Percentiles rank a stretch among this genome's conserved stretches.
Conservation (phyloP, 495 filamentous ascomycete species). For the Clavariopsis aquatica region DNA sequence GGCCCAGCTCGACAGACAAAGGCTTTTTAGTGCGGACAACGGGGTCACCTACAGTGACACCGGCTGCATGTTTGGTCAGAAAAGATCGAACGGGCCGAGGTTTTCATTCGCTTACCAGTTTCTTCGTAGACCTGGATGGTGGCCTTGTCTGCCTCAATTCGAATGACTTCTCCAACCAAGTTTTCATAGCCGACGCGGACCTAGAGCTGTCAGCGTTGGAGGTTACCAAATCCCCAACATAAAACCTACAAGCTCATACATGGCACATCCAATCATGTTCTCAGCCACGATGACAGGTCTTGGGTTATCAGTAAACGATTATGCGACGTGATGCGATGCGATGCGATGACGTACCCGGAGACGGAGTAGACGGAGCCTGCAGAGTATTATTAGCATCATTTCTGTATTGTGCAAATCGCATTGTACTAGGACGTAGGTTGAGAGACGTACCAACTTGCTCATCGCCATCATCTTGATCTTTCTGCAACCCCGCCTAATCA, state of each 20-base stretch:
- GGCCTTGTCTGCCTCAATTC: conserved; percentile 90
- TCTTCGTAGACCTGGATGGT: conserved; percentile 99
- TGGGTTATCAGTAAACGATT: conserved; percentile 39
- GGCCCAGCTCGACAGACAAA: conserved; percentile 93
- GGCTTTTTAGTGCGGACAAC: conserved; percentile 89
- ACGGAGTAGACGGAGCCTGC: conserved; percentile 76
- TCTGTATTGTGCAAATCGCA: neutral
- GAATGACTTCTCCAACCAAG: conserved; percentile 95
- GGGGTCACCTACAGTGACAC: conserved; percentile 93
- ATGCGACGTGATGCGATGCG: conserved; percentile 36
- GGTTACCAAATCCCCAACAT: neutral
- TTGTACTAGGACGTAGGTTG: conserved; percentile 2
- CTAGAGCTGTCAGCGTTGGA: conserved; percentile 46
- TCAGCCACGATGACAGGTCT: conserved; percentile 96
- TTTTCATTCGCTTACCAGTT: conserved; percentile 67
- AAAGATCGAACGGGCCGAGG: neutral
- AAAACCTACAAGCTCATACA: conserved; percentile 89
- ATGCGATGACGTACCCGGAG: conserved; percentile 62
- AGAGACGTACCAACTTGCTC: conserved; percentile 56
- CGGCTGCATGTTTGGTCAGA: conserved; percentile 57
- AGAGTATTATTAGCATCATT: conserved; percentile 25
- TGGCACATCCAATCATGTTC: conserved; percentile 97
- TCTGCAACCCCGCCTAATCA: conserved; percentile 32
- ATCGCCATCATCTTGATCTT: conserved; percentile 47
- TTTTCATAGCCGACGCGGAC: conserved; percentile 85